Evolutionary conservation across 2,329 filamentous ascomycete species (phyloP), one percentile per base, ranked within the genome.

Genomic region (Onygenales sp.): DNA sequence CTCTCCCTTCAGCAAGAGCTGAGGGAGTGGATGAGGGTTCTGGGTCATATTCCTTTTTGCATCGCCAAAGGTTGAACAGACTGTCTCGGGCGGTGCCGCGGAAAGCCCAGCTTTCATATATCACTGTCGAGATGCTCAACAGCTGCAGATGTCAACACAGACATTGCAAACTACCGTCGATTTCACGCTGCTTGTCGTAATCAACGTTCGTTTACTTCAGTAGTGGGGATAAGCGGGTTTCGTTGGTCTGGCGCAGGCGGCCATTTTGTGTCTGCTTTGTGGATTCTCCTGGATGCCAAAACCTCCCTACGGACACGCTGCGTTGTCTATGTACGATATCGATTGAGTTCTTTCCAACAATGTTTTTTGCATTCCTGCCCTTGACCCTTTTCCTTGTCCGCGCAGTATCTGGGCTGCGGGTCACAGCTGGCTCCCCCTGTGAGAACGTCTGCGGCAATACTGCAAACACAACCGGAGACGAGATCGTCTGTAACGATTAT

Each of bases 401-500:
- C 8, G 54, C 52, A 35, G 64, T 58, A 43, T 46, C 58, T 14
- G 64, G 62, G 11, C 53, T 72, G 47, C 62, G 60, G 50, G 67
- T 67, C 7, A 64, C 69, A 2, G 43, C 55, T 1, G 66, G 69
- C n/a, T 60, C 71, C n/a, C 69, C 71, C n/a, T 73, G 71, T 54
- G 59, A 59, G 27, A 57, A 58, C 52, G 52, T 60, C 14, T 73
- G 71, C 56, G 63, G 61, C 36, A 59, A 58, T 44, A 43, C 54
- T 6, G 58, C 63, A 36, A 71, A 70, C 54, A 74, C 70, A 5
- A 73, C 71, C n/a, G 59, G 62, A 2, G 61, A 64, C 10, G 70
- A 74, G 45, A 68, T 75, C 41, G 64, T 69, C 13, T 76, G 73
- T 59, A 55, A 69, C 43, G 72, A 76, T 59, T 50, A 55, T 2